Percentiles rank a stretch among this genome's conserved stretches.
Evolutionary conservation across 2,329 filamentous ascomycete genomes (phyloP).

Genomic region (Beauveria sp.): DNA sequence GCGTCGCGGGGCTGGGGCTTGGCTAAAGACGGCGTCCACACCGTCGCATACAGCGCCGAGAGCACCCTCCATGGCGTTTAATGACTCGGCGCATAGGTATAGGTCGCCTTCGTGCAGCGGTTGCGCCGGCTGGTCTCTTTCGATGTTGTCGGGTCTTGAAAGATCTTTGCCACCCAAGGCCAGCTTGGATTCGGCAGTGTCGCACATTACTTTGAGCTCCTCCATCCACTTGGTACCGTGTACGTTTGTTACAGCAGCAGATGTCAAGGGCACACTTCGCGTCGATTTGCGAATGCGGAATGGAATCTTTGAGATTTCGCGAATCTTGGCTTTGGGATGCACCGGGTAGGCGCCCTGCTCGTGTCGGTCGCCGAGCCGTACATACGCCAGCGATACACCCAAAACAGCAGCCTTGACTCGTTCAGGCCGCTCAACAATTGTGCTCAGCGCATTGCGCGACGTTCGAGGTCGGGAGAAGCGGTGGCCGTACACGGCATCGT

Average conservation of each 20-base stretch:
- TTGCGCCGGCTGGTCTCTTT: slow-evolving; percentile 39
- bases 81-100: slow-evolving; percentile 80
- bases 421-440: slow-evolving; percentile 91
- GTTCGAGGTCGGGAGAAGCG: slow-evolving; percentile 79
- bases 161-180: slow-evolving; percentile 73
- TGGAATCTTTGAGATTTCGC: slow-evolving; percentile 52
- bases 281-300: slow-evolving; percentile 81
- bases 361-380: slow-evolving; percentile 78
- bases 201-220: slow-evolving; percentile 79
- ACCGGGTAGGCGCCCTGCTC: slow-evolving; percentile 61
- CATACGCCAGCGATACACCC: slow-evolving; percentile 80
- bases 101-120: slow-evolving; percentile 82
- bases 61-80: slow-evolving; percentile 82
- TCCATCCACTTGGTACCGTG: slow-evolving; percentile 92
- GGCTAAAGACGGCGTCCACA: slow-evolving; percentile 71
- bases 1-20: slow-evolving; percentile 49
- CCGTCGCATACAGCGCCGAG: slow-evolving; percentile 90
- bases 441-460: slow-evolving; percentile 60
- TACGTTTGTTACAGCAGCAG: slow-evolving; percentile 77
- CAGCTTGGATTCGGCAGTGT: slow-evolving; percentile 68
- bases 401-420: slow-evolving; percentile 76
- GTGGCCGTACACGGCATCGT: slow-evolving; percentile 93
- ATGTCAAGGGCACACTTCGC: slow-evolving; percentile 62
- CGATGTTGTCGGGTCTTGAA: slow-evolving; percentile 53
- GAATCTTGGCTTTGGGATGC: slow-evolving; percentile 51